Base-by-base conservation (phyloP, 495 filamentous ascomycete species). In the Corynascus novoguineensis region DNA sequence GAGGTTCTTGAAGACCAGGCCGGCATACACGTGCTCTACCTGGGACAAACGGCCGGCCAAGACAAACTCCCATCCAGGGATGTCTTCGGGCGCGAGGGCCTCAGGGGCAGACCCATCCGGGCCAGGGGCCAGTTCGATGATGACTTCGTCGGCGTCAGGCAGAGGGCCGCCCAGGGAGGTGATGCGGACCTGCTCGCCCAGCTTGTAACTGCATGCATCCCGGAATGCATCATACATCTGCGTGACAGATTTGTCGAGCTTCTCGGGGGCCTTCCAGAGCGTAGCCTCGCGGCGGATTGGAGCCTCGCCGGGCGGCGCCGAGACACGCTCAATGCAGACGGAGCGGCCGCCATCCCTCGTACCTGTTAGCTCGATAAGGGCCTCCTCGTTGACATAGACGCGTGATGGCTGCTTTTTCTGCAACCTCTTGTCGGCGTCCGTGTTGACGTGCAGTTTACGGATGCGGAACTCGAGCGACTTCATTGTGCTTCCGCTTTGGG, bases 221-320 rank as follows among this genome's bases (percentile, higher is more conserved):
- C 86, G 83, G 47, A 90, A 81, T 21, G 76, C 75, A 50, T 84
- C 82, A 24, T 85, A 86, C 51, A 82, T 81, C 68, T 87, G 83
- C 5, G 85, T 75, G 25, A 86, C 75, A 25, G 81, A 75, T 53
- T 79, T 83, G 61, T 85, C 79, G 38, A 87, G 77, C 58, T 81
- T 83, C 57, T 88, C 83, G 4, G 77, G 59, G 19, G 84, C 81
- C 41, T 78, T 76, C 83, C 85, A 89, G 14, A 83, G 81, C 53
- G 86, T 80, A 6, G 83, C 87, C 45, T 81, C 79, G 48, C 79
- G 81, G 7, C 64, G 46, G 5, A 59, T 42, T 0, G 46, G 41
- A 3, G 53, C 52, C 19, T 60, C 64, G 10, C 61, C 60, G 5
- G 46, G 22, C 5, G 44, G 27, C 19, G 52, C 41, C 11, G 61